Evolutionary conservation across 805 yeast species (phyloP).

Genomic region (Saturnispora halmiae): DNA sequence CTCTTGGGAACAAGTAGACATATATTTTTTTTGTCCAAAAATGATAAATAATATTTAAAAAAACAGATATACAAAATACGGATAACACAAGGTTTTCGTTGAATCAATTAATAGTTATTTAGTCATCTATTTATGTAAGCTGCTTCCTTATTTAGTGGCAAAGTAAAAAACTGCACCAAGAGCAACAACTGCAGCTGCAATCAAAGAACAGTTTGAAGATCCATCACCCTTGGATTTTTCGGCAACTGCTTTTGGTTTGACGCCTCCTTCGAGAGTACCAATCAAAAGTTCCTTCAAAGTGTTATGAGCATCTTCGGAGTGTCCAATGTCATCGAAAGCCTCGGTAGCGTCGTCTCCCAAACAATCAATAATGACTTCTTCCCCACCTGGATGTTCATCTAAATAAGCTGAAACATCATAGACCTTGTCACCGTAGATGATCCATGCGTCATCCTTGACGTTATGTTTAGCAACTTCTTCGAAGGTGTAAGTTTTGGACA

Average conservation of each 20-base stretch:
- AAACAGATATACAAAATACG: background rate
- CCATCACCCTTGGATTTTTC: constrained; percentile 16
- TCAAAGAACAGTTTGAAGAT: constrained; percentile 25
- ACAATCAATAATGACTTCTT: constrained; percentile 64
- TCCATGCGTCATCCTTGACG: constrained; percentile 73
- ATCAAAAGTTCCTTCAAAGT: constrained; percentile 57
- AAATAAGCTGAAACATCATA: constrained; percentile 66
- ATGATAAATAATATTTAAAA: no score
- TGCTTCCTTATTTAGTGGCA: constrained; percentile 17
- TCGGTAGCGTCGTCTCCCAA: constrained; percentile 74
- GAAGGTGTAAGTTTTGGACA: constrained; percentile 47
- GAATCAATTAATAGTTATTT: no score
- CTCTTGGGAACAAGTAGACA: no score
- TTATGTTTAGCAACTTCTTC: constrained; percentile 69
- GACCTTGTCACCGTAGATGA: constrained; percentile 72
- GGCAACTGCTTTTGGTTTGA: constrained; percentile 21
- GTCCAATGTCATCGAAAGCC: constrained; percentile 84
- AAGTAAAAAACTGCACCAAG: constrained; percentile 38
- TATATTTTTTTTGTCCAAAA: no score
- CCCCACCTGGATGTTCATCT: constrained; percentile 68
- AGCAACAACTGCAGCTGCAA: constrained; percentile 30
- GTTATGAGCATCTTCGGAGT: constrained; percentile 91
- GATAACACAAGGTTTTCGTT: background rate
- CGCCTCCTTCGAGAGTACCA: constrained; percentile 68
- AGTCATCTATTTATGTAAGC: background rate